Conservation (phyloP, 352 stramenopile genomes). For the Globisporangium takayamanum region DNA sequence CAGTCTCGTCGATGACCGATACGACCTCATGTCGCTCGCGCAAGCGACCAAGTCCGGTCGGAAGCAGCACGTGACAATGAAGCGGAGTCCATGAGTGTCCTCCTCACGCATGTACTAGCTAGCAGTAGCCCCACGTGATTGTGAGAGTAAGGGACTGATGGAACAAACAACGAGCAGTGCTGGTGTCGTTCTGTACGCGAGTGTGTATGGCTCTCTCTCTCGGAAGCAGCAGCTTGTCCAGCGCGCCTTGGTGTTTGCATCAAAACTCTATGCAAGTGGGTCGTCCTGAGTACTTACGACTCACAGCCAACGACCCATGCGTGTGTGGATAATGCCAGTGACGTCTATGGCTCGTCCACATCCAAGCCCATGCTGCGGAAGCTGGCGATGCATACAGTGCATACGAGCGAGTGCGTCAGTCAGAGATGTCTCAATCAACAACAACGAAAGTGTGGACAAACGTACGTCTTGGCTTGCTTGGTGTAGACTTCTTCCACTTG, state of each 20-base stretch:
- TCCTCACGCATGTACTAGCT: background rate
- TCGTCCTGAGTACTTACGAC: too few relatives aligned
- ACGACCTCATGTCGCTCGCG: conserved; percentile 81
- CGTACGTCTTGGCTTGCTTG: conserved; percentile 62
- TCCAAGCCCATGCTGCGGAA: conserved; percentile 68
- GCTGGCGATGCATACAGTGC: conserved; percentile 16
- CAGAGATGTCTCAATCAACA: background rate
- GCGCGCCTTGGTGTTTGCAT: too few relatives aligned
- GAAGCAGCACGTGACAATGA: conserved; percentile 17
- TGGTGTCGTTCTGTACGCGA: too few relatives aligned
- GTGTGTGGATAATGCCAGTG: background rate
- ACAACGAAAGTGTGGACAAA: conserved; percentile 5
- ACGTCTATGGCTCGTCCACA: conserved; percentile 37
- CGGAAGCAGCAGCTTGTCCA: too few relatives aligned
- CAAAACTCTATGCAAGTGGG: too few relatives aligned
- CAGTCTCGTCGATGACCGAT: conserved; percentile 79
- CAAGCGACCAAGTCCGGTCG: conserved; percentile 34
- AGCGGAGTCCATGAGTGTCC: conserved; percentile 7
- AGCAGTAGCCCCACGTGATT: too few relatives aligned
- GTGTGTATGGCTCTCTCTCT: too few relatives aligned
- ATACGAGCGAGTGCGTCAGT: background rate
- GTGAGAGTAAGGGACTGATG: too few relatives aligned
- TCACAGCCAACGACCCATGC: too few relatives aligned
- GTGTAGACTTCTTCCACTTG: conserved; percentile 68
- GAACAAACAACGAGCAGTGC: too few relatives aligned